Conservation (phyloP, 768 basidiomycete genomes). For the Tulasnella sp. region DNA sequence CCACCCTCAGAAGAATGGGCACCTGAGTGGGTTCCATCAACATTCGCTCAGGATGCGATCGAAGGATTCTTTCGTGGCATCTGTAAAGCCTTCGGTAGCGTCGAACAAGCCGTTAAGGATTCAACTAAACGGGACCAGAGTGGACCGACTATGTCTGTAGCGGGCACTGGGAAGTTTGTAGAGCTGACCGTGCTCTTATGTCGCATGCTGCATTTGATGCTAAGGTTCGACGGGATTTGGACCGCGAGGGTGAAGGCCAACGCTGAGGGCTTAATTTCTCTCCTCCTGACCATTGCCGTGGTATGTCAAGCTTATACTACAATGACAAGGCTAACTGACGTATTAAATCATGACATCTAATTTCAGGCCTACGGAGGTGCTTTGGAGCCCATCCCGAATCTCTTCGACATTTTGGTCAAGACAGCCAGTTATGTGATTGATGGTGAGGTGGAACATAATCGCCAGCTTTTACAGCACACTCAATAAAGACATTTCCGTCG, state of each 20-base stretch:
- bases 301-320: background rate
- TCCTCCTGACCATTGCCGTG: slow-evolving; percentile 5
- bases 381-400: background rate
- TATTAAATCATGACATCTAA: background rate
- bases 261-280: background rate
- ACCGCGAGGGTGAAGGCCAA: slow-evolving; percentile 6
- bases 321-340: background rate
- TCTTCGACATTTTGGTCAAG: slow-evolving; percentile 12
- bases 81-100: background rate
- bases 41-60: background rate
- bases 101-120: slow-evolving; percentile 2
- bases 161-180: background rate
- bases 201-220: slow-evolving; percentile 13
- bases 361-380: slow-evolving; percentile 5
- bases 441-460: background rate
- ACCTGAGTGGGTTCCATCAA: slow-evolving; percentile 2
- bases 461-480: too few relatives aligned
- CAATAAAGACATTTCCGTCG: background rate
- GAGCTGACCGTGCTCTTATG: slow-evolving; percentile 13
- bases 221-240: slow-evolving; percentile 13
- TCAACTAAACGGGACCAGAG: background rate
- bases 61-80: slow-evolving; percentile 5
- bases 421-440: slow-evolving; percentile 15
- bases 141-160: too few relatives aligned
- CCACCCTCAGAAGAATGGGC: background rate